Percentiles rank a stretch among this genome's conserved stretches.
Evolutionary conservation across 2,329 filamentous ascomycete genomes (phyloP).

Genomic region (Hawksworthiomyces lignivorus): DNA sequence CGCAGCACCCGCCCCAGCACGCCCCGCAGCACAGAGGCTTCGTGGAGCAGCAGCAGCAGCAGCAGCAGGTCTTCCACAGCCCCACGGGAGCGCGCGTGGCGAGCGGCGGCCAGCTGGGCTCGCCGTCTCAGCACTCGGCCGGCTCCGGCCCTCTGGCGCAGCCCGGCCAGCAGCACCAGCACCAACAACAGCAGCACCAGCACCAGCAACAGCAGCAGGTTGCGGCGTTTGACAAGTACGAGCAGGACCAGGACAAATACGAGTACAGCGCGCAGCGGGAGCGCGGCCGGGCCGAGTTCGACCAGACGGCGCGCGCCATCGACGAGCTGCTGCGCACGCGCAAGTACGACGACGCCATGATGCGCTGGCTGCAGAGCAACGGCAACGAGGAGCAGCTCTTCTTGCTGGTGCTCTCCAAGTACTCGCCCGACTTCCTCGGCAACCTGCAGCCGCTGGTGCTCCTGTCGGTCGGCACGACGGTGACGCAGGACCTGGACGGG

Average conservation of each 20-base stretch:
- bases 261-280: conserved; percentile 37
- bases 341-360: conserved; percentile 54
- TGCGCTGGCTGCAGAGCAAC: conserved; percentile 58
- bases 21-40: conserved; percentile 10
- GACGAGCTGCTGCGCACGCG: conserved; percentile 54
- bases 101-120: conserved; percentile 4
- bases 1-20: conserved; percentile 13
- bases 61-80: conserved; percentile 5
- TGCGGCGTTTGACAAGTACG: conserved; percentile 29
- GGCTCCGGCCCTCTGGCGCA: too few relatives aligned
- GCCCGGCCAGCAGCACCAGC: conserved; percentile 9
- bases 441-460: conserved; percentile 54
- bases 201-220: conserved; percentile 17
- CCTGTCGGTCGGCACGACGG: conserved; percentile 56
- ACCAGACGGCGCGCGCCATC: conserved; percentile 51
- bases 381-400: conserved; percentile 55
- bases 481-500: conserved; percentile 51
- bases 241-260: too few relatives aligned
- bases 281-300: conserved; percentile 46
- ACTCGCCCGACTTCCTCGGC: conserved; percentile 44
- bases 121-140: conserved; percentile 18
- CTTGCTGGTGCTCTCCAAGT: conserved; percentile 43
- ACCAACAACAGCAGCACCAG: conserved; percentile 14
- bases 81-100: conserved; percentile 7
- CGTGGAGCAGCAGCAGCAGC: conserved; percentile 7